These are phyloP conservation scores for Rhodotorula mucilaginosa DNA, from an alignment of 1,284 basidiomycete species.

Conservation along the genomic window DNA sequence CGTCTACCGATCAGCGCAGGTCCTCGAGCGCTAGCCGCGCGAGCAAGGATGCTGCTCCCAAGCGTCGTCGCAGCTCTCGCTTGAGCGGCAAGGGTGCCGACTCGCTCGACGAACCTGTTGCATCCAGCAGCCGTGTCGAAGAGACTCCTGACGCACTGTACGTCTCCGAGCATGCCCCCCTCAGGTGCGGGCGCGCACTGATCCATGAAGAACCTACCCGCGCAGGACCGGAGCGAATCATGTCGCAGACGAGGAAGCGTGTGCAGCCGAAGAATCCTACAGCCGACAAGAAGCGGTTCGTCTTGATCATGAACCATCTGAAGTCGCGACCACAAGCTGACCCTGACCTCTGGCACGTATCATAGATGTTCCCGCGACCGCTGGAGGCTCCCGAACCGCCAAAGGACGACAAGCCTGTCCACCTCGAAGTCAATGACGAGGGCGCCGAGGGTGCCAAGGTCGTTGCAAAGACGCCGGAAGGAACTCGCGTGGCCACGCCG, in stretches of 20 bases:
- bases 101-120: slow-evolving; percentile 1
- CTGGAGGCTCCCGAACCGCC: slow-evolving; percentile 50
- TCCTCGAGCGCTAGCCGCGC: slow-evolving; percentile 45
- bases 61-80: slow-evolving; percentile 72
- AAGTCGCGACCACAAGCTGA: background rate
- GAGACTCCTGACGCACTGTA: slow-evolving; percentile 33
- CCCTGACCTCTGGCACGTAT: background rate
- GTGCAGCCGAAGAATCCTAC: background rate
- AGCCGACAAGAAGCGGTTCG: background rate
- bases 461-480: slow-evolving; percentile 92
- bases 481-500: slow-evolving; percentile 88
- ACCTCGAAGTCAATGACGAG: slow-evolving; percentile 70
- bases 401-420: slow-evolving; percentile 73
- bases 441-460: slow-evolving; percentile 72
- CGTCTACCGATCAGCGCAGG: background rate
- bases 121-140: slow-evolving; percentile 38
- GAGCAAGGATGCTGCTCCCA: slow-evolving; percentile 27
- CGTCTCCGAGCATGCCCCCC: slow-evolving; percentile 28
- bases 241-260: slow-evolving; percentile 7
- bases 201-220: slow-evolving; percentile 14
- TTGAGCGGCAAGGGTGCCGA: slow-evolving; percentile 67
- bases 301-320: background rate
- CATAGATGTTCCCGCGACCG: slow-evolving; percentile 57
- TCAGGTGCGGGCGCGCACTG: too few relatives aligned
- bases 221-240: slow-evolving; percentile 2